phyloP scores from a whole-genome alignment of 257 asterid genomes.

The Solanum dulcamara region DNA sequence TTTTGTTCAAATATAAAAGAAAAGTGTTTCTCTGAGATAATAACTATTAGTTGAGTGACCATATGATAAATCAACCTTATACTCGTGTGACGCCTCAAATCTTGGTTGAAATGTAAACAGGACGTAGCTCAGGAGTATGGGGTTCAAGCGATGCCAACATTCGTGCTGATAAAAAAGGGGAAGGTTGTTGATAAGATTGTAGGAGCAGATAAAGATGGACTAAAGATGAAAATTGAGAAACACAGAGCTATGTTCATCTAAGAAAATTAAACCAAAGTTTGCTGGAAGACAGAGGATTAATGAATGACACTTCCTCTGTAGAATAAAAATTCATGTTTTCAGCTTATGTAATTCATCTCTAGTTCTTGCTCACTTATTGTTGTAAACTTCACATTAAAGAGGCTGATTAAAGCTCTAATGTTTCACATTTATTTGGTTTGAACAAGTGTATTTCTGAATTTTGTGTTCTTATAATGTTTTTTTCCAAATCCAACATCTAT shows the following conservation, averaged over 20 bases:
- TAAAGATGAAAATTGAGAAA: slow-evolving; percentile 43
- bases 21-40: neutral
- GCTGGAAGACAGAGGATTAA: neutral
- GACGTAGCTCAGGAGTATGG: slow-evolving; percentile 50
- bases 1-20: neutral
- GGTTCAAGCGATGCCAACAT: slow-evolving; percentile 57
- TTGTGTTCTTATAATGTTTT: neutral
- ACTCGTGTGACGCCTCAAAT: neutral
- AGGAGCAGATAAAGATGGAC: slow-evolving; percentile 45
- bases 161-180: slow-evolving; percentile 48
- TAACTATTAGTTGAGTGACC: neutral
- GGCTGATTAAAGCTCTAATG: neutral
- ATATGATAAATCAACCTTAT: neutral
- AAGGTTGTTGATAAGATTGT: slow-evolving; percentile 45
- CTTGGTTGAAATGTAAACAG: slow-evolving; percentile 15
- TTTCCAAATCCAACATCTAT: neutral
- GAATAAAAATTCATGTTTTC: neutral
- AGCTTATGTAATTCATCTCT: neutral
- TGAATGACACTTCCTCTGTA: neutral
- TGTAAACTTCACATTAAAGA: neutral
- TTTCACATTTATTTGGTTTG: neutral
- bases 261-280: neutral
- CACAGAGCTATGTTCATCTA: slow-evolving; percentile 16
- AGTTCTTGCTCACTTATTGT: neutral
- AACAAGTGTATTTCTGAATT: neutral